Evolutionary conservation across 345 rosid genomes (phyloP).

Genomic region (Eutrema yunnanense): DNA sequence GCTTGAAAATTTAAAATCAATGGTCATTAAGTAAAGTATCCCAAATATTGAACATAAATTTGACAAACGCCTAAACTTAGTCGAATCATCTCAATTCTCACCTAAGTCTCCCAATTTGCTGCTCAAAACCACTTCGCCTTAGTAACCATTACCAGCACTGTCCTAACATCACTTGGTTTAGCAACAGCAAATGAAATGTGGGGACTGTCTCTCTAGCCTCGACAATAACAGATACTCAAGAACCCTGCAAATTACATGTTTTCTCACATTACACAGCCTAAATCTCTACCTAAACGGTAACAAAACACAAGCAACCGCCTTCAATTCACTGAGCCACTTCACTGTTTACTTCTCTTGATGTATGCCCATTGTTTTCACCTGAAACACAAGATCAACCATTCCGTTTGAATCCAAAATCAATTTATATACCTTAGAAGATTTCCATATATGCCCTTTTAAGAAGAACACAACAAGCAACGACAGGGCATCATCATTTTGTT

Average conservation of each 20-base stretch:
- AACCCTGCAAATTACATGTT: slow-evolving; percentile 1
- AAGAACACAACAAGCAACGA: not conserved
- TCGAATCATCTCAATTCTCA: not conserved
- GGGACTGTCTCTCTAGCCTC: slow-evolving; percentile 1
- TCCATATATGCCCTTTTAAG: not conserved
- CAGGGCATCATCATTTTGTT: not conserved
- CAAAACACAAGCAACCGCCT: slow-evolving; percentile 6
- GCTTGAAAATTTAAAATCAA: not conserved
- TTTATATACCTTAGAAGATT: not conserved
- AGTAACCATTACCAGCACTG: not conserved
- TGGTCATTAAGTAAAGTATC: not conserved
- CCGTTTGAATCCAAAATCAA: not conserved
- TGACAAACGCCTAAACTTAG: not conserved
- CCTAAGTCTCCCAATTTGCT: not conserved
- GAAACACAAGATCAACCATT: not conserved
- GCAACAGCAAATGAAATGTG: not conserved
- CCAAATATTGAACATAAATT: not conserved
- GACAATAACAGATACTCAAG: not conserved
- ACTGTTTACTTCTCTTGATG: slow-evolving; percentile 6
- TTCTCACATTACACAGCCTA: slow-evolving; percentile 20
- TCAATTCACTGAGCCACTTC: not conserved
- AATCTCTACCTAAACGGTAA: slow-evolving; percentile 9
- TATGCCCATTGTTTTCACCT: slow-evolving; percentile 7
- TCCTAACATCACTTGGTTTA: not conserved
- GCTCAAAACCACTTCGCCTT: not conserved